Percentiles rank a stretch among this genome's conserved stretches.
phyloP scores from a whole-genome alignment of 2,329 filamentous ascomycete species.

The Chrysoporthe austroafricana region DNA sequence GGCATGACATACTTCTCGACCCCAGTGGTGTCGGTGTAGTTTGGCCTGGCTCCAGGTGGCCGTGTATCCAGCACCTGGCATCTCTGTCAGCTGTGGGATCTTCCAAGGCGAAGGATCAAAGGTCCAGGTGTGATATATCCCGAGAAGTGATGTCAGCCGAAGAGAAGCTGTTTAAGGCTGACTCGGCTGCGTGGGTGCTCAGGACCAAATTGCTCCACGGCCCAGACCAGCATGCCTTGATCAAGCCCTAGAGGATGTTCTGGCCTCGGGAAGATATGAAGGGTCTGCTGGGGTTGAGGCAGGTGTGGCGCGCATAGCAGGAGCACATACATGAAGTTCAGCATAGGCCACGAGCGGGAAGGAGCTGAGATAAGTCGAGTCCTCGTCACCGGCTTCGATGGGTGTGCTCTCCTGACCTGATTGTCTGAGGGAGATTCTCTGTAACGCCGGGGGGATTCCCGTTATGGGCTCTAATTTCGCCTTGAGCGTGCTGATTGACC shows the following conservation, averaged over 20 bases:
- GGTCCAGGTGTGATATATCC: neutral
- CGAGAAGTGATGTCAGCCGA: neutral
- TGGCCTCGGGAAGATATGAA: neutral
- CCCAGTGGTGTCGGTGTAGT: slow-evolving; percentile 78
- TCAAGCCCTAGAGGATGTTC: neutral
- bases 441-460: slow-evolving; percentile 80
- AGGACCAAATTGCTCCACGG: neutral
- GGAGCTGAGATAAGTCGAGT: slow-evolving; percentile 63
- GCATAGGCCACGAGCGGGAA: slow-evolving; percentile 76
- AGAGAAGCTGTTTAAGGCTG: neutral
- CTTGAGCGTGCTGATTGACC: slow-evolving; percentile 85
- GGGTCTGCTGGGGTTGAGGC: neutral
- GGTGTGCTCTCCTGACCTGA: slow-evolving; percentile 63
- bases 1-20: slow-evolving; percentile 93
- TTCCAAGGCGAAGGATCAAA: neutral
- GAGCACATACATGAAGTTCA: slow-evolving; percentile 74
- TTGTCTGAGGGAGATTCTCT: slow-evolving; percentile 74
- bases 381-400: slow-evolving; percentile 74
- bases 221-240: neutral
- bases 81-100: neutral
- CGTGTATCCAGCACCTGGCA: slow-evolving; percentile 77
- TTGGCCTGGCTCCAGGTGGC: slow-evolving; percentile 73
- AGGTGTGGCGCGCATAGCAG: slow-evolving; percentile 5
- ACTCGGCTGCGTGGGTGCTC: neutral
- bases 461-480: slow-evolving; percentile 90